Base-by-base conservation (phyloP, 441 rosid genomes). In the Pelargonium cotyledonis region DNA sequence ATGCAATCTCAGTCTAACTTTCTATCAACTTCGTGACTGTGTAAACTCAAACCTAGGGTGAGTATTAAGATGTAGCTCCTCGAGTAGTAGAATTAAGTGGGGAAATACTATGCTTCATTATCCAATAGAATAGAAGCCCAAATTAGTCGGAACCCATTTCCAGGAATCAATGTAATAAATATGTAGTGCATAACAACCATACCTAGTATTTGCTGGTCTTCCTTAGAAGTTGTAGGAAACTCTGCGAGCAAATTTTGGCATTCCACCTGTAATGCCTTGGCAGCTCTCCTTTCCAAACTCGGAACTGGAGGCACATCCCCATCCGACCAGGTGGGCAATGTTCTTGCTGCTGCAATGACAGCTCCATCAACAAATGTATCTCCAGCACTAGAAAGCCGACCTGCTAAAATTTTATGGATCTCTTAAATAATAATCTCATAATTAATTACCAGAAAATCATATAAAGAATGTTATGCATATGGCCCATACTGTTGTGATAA, bases 271-370 rank as follows among this genome's bases (percentile, higher is more conserved):
- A 90, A 73, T 69, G 78, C 96, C 82, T 83, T 93, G 51, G 70
- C 96, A 18, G 92, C 95, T 86, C 80, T 93, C 74, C 81, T 85
- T 76, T 90, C 97, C 6, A 65, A 31, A 63, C 89, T 89, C 14
- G 95, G 97, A 61, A 93, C 71, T 1, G 86, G 84, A 65, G 98
- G 98, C 35, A 85, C 74, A 75, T 88, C 96, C 65, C 88, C 80
- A 66, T 89, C 92, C 69, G 97, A 88, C 97, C 97, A 93, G 67
- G 86, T 85, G 0, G 98, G 96, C 70, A 93, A 73, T 12, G 92
- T 83, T 80, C 98, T 85, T 69, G 97, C 96, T 43, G 96, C 95
- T 40, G 97, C 96, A 69, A 89, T 74, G 68, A 93, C 87, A 0
- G 95, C 89, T 82, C 98, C 96, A 66, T 90, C 92, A 19, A 90